A percentile compares a stretch with the other conserved stretches of the same genome.
Conservation (phyloP, 192 early-diverging fungal genomes). For the Funneliformis geosporum region DNA sequence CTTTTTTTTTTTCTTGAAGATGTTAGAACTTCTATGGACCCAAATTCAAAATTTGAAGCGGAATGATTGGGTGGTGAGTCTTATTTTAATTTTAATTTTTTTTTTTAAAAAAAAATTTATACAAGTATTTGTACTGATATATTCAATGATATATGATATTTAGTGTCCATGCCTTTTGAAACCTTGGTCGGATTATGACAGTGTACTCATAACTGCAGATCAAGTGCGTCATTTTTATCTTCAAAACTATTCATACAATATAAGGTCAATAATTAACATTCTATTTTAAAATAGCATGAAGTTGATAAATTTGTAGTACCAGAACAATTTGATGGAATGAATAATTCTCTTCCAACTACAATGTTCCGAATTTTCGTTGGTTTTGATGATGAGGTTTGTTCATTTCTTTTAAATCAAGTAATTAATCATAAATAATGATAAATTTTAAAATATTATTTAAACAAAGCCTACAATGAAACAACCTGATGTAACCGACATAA, state of each 20-base stretch:
- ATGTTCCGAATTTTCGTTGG: conserved; percentile 47
- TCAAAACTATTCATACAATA: not conserved
- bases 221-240: conserved; percentile 31
- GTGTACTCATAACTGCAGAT: conserved; percentile 46
- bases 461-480: not conserved
- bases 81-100: not conserved
- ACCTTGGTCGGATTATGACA: conserved; percentile 51
- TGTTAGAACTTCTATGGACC: conserved; percentile 40
- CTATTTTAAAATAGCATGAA: conserved; percentile 43
- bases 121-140: not conserved
- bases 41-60: conserved; percentile 47
- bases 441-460: not conserved
- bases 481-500: conserved; percentile 18
- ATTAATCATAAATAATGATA: not conserved
- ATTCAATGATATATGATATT: not conserved
- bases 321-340: conserved; percentile 31
- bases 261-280: not conserved
- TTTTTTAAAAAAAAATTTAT: not conserved
- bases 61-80: conserved; percentile 47
- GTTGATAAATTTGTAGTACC: conserved; percentile 47
- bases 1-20: not conserved
- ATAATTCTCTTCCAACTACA: conserved; percentile 40
- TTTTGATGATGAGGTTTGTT: conserved; percentile 34
- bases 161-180: conserved; percentile 50
- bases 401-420: conserved; percentile 9